These are phyloP conservation scores for Solanum aculeatissimum DNA, from an alignment of 305 asterid genomes.

Conservation along the genomic window DNA sequence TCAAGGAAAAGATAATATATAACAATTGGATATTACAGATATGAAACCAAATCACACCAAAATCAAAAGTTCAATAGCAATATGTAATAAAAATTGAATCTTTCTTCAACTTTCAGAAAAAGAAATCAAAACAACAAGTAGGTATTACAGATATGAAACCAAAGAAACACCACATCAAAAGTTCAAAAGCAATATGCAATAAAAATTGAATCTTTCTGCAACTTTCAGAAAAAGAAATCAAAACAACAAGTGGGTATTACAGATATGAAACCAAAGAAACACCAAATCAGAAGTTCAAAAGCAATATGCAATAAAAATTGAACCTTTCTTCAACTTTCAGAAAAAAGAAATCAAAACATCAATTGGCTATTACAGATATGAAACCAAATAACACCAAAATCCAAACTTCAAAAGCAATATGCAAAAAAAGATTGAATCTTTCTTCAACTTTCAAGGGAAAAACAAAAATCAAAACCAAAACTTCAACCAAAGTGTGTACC, in stretches of 20 bases:
- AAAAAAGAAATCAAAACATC: background rate
- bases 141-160: background rate
- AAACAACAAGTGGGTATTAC: background rate
- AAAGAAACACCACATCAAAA: background rate
- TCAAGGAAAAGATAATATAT: background rate
- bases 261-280: background rate
- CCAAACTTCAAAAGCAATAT: background rate
- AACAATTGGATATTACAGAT: background rate
- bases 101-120: background rate
- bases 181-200: background rate
- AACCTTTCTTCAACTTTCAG: background rate
- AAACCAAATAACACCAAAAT: background rate
- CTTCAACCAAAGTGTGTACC: conserved; percentile 15
- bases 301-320: background rate
- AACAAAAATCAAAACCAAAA: background rate
- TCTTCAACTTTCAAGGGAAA: background rate
- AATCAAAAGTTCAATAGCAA: background rate
- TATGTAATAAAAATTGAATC: background rate
- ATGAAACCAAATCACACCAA: background rate
- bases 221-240: background rate
- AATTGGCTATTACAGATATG: background rate
- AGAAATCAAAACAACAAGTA: background rate
- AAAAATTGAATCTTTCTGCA: background rate
- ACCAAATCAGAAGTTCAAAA: background rate
- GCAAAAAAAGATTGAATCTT: background rate